A percentile compares a stretch with the other conserved stretches of the same genome.
phyloP scores from a whole-genome alignment of 2,329 filamentous ascomycete genomes.

The Phialocephala sp. region DNA sequence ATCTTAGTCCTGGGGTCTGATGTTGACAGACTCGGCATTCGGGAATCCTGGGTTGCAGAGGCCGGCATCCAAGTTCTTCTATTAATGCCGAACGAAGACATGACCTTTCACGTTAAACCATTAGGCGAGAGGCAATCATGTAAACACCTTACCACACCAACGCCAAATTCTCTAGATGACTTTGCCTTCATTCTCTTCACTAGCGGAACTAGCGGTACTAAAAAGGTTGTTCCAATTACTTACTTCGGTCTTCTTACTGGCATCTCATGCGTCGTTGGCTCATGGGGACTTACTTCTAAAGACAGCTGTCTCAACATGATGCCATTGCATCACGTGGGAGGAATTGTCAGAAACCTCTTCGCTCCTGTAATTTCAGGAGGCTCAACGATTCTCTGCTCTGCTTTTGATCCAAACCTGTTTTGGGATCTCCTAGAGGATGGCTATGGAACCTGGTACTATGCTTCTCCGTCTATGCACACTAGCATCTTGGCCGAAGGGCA shows the following conservation, averaged over 20 bases:
- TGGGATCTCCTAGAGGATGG: conserved; percentile 58
- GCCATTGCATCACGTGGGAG: conserved; percentile 62
- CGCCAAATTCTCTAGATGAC: conserved; percentile 52
- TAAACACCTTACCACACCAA: conserved; percentile 13
- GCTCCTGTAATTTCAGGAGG: conserved; percentile 60
- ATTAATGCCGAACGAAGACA: conserved; percentile 46
- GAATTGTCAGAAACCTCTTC: conserved; percentile 60
- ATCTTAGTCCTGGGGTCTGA: conserved; percentile 53
- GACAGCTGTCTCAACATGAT: conserved; percentile 65
- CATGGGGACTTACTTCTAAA: conserved; percentile 53
- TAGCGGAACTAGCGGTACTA: conserved; percentile 62
- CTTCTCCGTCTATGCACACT: conserved; percentile 62
- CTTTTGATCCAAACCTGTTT: conserved; percentile 60
- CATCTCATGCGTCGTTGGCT: conserved; percentile 57
- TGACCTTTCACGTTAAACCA: conserved; percentile 45
- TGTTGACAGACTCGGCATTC: conserved; percentile 48
- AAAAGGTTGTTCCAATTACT: conserved; percentile 61
- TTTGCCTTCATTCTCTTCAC: conserved; percentile 60
- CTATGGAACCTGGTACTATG: conserved; percentile 62
- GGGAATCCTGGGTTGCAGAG: conserved; percentile 42
- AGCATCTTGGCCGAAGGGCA: conserved; percentile 55
- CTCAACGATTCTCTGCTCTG: conserved; percentile 58
- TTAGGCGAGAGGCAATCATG: neutral
- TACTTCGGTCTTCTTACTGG: conserved; percentile 57
- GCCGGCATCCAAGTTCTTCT: conserved; percentile 48